Evolutionary conservation across 2,329 filamentous ascomycete species (phyloP).

Genomic region (Alternaria triticimaculans): DNA sequence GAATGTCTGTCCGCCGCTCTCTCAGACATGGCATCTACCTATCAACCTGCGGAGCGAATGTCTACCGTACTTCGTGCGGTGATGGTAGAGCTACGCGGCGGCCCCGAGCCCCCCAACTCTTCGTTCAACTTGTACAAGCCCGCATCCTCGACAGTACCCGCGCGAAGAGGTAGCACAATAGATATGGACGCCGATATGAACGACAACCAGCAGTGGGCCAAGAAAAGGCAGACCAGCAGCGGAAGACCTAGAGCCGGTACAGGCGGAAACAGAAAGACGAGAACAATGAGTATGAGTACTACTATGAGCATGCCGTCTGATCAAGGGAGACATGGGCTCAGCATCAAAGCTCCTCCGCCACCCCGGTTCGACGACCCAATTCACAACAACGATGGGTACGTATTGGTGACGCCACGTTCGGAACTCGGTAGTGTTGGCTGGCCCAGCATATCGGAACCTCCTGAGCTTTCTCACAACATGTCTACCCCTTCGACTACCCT

Average conservation of each 20-base stretch:
- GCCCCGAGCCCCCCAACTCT: slow-evolving; percentile 11
- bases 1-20: slow-evolving; percentile 61
- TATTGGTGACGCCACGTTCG: slow-evolving; percentile 39
- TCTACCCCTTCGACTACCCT: slow-evolving; percentile 14
- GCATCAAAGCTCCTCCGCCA: slow-evolving; percentile 25
- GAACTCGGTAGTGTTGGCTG: slow-evolving; percentile 30
- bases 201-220: slow-evolving; percentile 14
- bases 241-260: slow-evolving; percentile 27
- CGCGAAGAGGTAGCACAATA: slow-evolving; percentile 35
- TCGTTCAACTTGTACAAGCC: slow-evolving; percentile 36
- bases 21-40: slow-evolving; percentile 60
- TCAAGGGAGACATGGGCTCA: slow-evolving; percentile 22
- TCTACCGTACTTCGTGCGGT: slow-evolving; percentile 60
- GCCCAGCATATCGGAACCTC: slow-evolving; percentile 23
- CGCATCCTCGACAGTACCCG: slow-evolving; percentile 34
- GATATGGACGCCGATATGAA: slow-evolving; percentile 25
- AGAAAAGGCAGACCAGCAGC: slow-evolving; percentile 36
- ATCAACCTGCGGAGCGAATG: slow-evolving; percentile 63
- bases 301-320: background rate
- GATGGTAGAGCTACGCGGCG: slow-evolving; percentile 55
- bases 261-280: background rate
- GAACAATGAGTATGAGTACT: slow-evolving; percentile 8
- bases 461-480: slow-evolving; percentile 17
- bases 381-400: slow-evolving; percentile 31
- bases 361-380: slow-evolving; percentile 18